phyloP scores from a whole-genome alignment of 495 filamentous ascomycete genomes.

The Aspergillus hancockii region DNA sequence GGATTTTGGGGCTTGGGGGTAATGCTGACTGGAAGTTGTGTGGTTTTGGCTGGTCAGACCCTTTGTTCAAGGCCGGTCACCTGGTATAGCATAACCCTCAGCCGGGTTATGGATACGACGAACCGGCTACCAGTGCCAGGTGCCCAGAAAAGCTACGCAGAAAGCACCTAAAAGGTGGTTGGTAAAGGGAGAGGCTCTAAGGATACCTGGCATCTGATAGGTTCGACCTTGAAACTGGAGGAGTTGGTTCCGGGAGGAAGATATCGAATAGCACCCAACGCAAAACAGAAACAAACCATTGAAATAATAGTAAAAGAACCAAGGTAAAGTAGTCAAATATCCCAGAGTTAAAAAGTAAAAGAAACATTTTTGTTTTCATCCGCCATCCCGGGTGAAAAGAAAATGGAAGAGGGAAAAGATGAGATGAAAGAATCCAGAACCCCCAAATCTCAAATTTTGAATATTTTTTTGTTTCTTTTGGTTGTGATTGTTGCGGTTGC shows the following conservation, averaged over 20 bases:
- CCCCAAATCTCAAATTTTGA: conserved; percentile 2
- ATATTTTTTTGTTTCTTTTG: conserved; percentile 3
- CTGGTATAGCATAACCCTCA: no score
- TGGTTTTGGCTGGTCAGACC: no score
- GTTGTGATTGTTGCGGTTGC: conserved; percentile 1
- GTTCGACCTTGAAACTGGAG: neutral
- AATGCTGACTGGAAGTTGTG: no score
- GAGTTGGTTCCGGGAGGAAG: neutral
- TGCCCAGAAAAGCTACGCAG: neutral
- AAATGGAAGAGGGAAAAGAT: neutral
- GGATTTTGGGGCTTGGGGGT: no score
- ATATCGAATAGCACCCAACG: neutral
- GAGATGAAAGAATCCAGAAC: neutral
- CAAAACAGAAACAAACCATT: conserved; percentile 1
- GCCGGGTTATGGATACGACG: no score
- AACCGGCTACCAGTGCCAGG: neutral
- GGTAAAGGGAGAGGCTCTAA: neutral
- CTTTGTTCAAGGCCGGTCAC: no score
- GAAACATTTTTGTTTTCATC: neutral
- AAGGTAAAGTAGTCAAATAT: neutral
- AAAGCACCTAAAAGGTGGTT: neutral
- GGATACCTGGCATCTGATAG: neutral
- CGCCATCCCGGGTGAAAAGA: neutral
- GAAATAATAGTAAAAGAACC: neutral
- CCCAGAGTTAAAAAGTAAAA: conserved; percentile 2